Percentiles rank a stretch among this genome's conserved stretches.
Conservation (phyloP, 495 filamentous ascomycete species). For the Annulohypoxylon bovei region DNA sequence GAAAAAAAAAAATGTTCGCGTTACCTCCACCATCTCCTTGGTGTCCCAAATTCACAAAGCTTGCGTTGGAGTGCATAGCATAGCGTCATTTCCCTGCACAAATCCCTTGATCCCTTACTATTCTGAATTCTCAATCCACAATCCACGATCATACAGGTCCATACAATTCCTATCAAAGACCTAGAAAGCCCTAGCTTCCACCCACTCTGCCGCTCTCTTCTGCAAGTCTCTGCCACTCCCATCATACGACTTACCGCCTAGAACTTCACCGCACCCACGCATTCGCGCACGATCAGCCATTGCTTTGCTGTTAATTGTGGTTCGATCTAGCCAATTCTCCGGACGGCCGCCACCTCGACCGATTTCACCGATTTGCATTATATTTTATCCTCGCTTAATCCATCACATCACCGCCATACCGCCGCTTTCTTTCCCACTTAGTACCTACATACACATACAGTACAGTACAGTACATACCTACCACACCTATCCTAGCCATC, state of each 20-base stretch:
- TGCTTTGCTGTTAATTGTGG: slow-evolving; percentile 37
- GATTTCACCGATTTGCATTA: slow-evolving; percentile 29
- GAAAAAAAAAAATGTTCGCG: slow-evolving; percentile 19
- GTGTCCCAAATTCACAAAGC: slow-evolving; percentile 27
- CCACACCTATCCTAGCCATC: slow-evolving; percentile 8
- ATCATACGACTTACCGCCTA: slow-evolving; percentile 30
- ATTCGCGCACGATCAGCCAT: slow-evolving; percentile 34
- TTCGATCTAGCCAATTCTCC: slow-evolving; percentile 31
- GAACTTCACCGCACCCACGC: slow-evolving; percentile 19
- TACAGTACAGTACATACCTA: slow-evolving; percentile 1
- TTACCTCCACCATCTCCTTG: slow-evolving; percentile 1
- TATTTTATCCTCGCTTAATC: slow-evolving; percentile 35
- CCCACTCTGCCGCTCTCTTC: neutral
- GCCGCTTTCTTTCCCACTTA: slow-evolving; percentile 6
- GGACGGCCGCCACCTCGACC: slow-evolving; percentile 31
- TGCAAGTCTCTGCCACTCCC: slow-evolving; percentile 15
- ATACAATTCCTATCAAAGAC: neutral
- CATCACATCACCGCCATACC: too few relatives aligned
- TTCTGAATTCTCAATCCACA: slow-evolving; percentile 2
- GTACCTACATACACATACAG: neutral
- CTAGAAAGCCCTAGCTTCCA: neutral
- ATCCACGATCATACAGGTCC: neutral
- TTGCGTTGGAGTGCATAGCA: slow-evolving; percentile 13
- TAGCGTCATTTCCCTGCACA: slow-evolving; percentile 41
- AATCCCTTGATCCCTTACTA: slow-evolving; percentile 29